These are phyloP conservation scores for Pholiota microspora DNA, from an alignment of 768 basidiomycete species.

Conservation along the genomic window DNA sequence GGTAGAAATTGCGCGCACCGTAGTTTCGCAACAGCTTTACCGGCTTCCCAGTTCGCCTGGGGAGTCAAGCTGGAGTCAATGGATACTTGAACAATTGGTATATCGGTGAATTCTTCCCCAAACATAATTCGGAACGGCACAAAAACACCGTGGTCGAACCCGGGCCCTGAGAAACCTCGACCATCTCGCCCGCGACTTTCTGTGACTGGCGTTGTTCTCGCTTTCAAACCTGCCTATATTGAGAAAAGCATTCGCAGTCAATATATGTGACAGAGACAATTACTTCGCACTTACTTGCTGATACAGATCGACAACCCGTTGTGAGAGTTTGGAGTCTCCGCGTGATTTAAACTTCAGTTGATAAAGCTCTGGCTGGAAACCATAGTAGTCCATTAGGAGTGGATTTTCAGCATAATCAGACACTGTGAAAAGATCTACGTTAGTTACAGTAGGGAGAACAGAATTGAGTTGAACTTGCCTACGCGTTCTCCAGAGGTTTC, in stretches of 20 bases:
- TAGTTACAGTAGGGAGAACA: not conserved
- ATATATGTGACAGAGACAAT: not conserved
- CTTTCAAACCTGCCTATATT: slow-evolving; percentile 51
- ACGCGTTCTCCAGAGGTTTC: slow-evolving; percentile 59
- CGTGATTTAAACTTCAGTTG: slow-evolving; percentile 63
- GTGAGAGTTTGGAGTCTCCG: slow-evolving; percentile 56
- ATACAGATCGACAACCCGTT: slow-evolving; percentile 59
- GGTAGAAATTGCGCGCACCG: slow-evolving; percentile 35
- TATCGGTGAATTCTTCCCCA: slow-evolving; percentile 53
- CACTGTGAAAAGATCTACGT: slow-evolving; percentile 37
- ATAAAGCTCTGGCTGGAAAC: slow-evolving; percentile 60
- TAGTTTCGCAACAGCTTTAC: slow-evolving; percentile 57
- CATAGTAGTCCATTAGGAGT: slow-evolving; percentile 72
- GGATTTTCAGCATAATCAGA: slow-evolving; percentile 81
- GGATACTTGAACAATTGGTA: slow-evolving; percentile 72
- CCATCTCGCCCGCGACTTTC: slow-evolving; percentile 68
- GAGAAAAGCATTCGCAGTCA: not conserved
- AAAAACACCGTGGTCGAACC: slow-evolving; percentile 80
- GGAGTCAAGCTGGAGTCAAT: slow-evolving; percentile 62
- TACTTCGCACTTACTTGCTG: slow-evolving; percentile 40
- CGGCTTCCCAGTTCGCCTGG: slow-evolving; percentile 61
- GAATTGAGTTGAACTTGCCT: slow-evolving; percentile 34
- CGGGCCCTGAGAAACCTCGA: slow-evolving; percentile 60
- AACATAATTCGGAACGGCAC: slow-evolving; percentile 81
- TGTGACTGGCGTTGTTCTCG: slow-evolving; percentile 43